Evolutionary conservation across 495 filamentous ascomycete genomes (phyloP).

Genomic region (Paragyromitra xinjiangensis): DNA sequence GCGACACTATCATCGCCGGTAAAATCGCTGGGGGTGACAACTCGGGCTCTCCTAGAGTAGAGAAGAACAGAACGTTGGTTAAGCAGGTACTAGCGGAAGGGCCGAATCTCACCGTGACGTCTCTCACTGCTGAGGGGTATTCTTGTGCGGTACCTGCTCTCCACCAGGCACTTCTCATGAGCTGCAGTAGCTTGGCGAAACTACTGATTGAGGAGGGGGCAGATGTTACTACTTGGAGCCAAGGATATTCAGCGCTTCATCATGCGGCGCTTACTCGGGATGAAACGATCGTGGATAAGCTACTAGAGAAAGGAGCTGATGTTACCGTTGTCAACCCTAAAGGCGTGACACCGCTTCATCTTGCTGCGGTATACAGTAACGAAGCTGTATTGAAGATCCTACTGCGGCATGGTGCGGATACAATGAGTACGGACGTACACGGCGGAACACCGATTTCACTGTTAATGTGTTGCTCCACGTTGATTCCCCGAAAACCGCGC

Average conservation of each 20-base stretch:
- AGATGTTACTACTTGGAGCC: background rate
- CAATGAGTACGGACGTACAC: background rate
- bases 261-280: background rate
- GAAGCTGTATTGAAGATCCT: background rate
- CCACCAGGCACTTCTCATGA: background rate
- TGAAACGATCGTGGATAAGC: background rate
- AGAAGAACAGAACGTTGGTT: background rate
- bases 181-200: background rate
- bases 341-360: background rate
- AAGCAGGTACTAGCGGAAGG: background rate
- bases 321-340: background rate
- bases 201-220: background rate
- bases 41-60: background rate
- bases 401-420: background rate
- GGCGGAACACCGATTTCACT: conserved; percentile 5
- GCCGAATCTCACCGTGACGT: background rate
- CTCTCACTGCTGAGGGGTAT: background rate
- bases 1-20: background rate
- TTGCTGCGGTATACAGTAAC: background rate
- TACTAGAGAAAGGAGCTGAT: conserved; percentile 3
- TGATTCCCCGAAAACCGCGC: background rate
- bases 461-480: background rate
- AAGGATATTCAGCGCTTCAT: background rate
- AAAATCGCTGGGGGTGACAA: background rate
- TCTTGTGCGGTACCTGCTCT: background rate